Evolutionary conservation across 257 asterid genomes (phyloP), one percentile per base, ranked within the genome.

Genomic region (Capsicum pubescens): DNA sequence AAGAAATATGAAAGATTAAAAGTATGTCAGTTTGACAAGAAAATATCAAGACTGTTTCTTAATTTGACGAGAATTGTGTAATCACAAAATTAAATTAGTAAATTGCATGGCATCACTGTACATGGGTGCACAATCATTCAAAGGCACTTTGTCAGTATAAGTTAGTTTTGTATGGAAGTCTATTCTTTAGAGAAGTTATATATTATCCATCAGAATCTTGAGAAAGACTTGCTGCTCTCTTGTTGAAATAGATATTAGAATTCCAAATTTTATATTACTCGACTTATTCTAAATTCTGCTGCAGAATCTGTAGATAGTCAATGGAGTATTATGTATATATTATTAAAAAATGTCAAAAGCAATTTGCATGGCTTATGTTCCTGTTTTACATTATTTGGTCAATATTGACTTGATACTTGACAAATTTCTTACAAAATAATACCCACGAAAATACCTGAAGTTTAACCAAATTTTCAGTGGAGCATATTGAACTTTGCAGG

Each of bases 51-150:
- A 71, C 17, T 44, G 4, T 44, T n/a, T 71, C 36, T 71, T n/a
- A 46, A n/a, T 46, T 71, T 71, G 58, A 71, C 36, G 39, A 72
- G 6, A 72, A 48, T 10, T 11, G 12, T 6, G 36, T 46, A 2
- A n/a, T 71, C 1, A 44, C 16, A 71, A 71, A 39, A 8, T n/a
- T 71, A 17, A 44, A 71, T 71, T 71, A n/a, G 58, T 46, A 46
- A 46, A 44, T n/a, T 44, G n/a, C 57, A 70, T 70, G 56, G 57
- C 79, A 70, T 70, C 36, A 70, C 35, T 70, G 8, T 44, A 70
- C 79, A 42, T 0, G 57, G 0, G 0, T 5, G 0, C 56, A 70
- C 6, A 11, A 9, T 66, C 71, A 12, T 32, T 66, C 71, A 66
- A 66, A 59, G 12, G 7, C 3, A 52, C n/a, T 56, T 56, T 0